Conservation (phyloP, 192 early-diverging fungal species). For the Spizellomyces sp. region DNA sequence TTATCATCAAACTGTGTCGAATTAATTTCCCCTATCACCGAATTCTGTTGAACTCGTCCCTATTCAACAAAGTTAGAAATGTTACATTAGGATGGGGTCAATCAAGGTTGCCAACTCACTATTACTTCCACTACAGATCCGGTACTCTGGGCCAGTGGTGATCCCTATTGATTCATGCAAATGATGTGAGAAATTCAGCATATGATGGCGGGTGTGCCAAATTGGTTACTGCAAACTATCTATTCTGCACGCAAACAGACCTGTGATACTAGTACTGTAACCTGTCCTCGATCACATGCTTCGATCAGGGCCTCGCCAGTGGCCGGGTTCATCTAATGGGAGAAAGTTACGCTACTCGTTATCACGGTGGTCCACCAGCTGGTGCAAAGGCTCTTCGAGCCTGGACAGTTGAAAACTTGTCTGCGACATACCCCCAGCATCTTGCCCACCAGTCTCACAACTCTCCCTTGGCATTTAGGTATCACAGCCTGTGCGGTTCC, state of each 20-base stretch:
- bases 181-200: no score
- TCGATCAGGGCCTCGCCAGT: slow-evolving; percentile 9
- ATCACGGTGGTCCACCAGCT: background rate
- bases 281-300: slow-evolving; percentile 21
- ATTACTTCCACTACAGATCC: slow-evolving; percentile 9
- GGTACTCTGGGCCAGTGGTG: background rate
- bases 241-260: background rate
- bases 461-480: slow-evolving; percentile 10
- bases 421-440: slow-evolving; percentile 2
- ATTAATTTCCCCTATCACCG: background rate
- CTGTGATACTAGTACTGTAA: slow-evolving; percentile 5
- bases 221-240: background rate
- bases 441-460: slow-evolving; percentile 13
- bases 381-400: no score
- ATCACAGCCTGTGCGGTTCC: background rate
- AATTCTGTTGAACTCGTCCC: slow-evolving; percentile 5
- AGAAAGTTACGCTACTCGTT: background rate
- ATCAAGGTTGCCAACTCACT: background rate
- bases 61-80: background rate
- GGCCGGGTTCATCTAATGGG: slow-evolving; percentile 4
- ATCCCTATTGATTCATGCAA: background rate
- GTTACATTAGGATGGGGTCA: background rate
- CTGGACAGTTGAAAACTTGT: background rate
- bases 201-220: background rate
- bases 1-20: slow-evolving; percentile 4